Evolutionary conservation across 345 rosid genomes (phyloP).

Genomic region (Reutealis trisperma): DNA sequence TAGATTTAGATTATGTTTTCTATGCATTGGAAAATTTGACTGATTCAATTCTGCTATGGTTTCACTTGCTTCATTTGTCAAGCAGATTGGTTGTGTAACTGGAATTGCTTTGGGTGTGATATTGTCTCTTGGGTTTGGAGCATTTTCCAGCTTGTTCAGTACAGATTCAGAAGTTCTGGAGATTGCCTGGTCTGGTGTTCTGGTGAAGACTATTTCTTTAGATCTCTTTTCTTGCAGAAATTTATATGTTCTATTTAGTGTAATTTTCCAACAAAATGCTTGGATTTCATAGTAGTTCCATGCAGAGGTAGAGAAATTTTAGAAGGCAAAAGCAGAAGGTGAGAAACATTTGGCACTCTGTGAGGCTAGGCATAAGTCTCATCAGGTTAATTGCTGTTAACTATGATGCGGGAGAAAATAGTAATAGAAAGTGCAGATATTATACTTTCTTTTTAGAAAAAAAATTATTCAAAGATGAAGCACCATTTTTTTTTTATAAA

Average conservation of each 20-base stretch:
- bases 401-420: background rate
- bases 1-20: background rate
- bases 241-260: background rate
- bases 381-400: background rate
- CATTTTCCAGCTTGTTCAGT: constrained; percentile 70
- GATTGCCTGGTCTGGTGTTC: constrained; percentile 72
- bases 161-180: constrained; percentile 78
- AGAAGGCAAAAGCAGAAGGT: background rate
- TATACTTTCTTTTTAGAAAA: no score
- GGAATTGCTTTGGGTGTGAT: constrained; percentile 69
- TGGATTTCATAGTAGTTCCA: background rate
- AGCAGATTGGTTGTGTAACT: constrained; percentile 78
- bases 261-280: background rate
- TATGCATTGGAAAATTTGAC: background rate
- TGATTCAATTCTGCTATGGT: constrained; percentile 17
- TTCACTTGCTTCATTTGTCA: constrained; percentile 6
- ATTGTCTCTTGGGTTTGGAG: constrained; percentile 69
- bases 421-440: background rate
- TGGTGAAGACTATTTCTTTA: constrained; percentile 47
- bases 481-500: no score
- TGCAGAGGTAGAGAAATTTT: background rate
- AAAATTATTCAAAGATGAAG: no score
- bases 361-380: background rate
- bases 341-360: background rate
- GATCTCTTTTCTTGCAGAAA: background rate